These are phyloP conservation scores for Thermothelomyces thermophilus DNA, from an alignment of 2,329 filamentous ascomycete genomes.

Conservation along the genomic window DNA sequence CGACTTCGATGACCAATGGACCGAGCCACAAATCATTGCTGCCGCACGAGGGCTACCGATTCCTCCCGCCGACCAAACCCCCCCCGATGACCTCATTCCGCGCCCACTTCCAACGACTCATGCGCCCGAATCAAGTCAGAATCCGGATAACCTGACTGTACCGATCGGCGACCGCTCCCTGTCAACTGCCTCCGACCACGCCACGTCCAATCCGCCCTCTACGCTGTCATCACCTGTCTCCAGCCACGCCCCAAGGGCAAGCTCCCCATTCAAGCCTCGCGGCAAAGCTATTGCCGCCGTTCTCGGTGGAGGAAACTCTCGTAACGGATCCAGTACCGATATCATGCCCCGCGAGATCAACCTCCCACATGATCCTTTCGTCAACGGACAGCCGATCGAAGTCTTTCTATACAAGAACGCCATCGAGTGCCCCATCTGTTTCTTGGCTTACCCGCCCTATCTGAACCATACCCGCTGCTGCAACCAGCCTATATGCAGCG, in stretches of 20 bases:
- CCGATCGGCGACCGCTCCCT: conserved; percentile 72
- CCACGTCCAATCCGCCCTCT: conserved; percentile 55
- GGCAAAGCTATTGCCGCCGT: conserved; percentile 85
- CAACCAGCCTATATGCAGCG: conserved; percentile 92
- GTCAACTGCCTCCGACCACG: conserved; percentile 69
- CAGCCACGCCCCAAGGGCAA: conserved; percentile 38
- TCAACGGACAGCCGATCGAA: conserved; percentile 91
- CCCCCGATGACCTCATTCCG: conserved; percentile 57
- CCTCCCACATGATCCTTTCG: conserved; percentile 73
- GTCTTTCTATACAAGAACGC: conserved; percentile 91
- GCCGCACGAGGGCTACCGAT: conserved; percentile 78
- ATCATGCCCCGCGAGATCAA: conserved; percentile 70
- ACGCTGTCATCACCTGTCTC: conserved; percentile 53
- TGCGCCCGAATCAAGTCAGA: conserved; percentile 49
- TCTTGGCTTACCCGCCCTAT: conserved; percentile 90
- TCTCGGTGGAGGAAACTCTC: conserved; percentile 65
- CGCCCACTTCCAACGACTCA: conserved; percentile 40
- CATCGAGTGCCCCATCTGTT: conserved; percentile 90
- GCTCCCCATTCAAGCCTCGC: conserved; percentile 67
- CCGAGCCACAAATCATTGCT: conserved; percentile 90
- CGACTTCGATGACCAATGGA: conserved; percentile 83
- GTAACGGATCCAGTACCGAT: conserved; percentile 65
- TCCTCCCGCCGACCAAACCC: conserved; percentile 75
- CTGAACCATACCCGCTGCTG: conserved; percentile 93
- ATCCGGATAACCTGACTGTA: conserved; percentile 67